A percentile compares a stretch with the other conserved stretches of the same genome.
These are phyloP conservation scores for Castanea crenata DNA, from an alignment of 306 rosid species.

Conservation along the genomic window DNA sequence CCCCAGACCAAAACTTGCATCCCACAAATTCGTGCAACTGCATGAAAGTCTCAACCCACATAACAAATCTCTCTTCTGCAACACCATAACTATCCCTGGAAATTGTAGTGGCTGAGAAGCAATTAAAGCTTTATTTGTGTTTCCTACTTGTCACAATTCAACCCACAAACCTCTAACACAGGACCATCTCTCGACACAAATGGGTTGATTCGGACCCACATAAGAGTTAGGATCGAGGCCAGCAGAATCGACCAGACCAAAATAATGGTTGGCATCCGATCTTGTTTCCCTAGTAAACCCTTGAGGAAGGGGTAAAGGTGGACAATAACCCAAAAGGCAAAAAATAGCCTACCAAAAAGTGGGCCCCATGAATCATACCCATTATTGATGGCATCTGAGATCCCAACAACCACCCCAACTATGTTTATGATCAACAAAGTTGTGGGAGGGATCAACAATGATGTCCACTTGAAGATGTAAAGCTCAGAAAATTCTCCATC, in stretches of 20 bases:
- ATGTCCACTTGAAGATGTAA: constrained; percentile 92
- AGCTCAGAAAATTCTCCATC: constrained; percentile 96
- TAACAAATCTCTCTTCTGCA: constrained; percentile 34
- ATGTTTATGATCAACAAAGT: constrained; percentile 77
- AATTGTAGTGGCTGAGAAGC: constrained; percentile 20
- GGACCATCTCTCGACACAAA: constrained; percentile 82
- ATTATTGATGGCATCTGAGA: constrained; percentile 89
- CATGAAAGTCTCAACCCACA: constrained; percentile 13
- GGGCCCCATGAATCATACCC: constrained; percentile 99
- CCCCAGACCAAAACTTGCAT: constrained; percentile 50
- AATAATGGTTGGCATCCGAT: constrained; percentile 81
- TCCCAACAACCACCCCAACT: constrained; percentile 80
- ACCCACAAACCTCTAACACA: constrained; percentile 79
- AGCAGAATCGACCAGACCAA: constrained; percentile 92
- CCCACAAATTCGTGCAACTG: constrained; percentile 33
- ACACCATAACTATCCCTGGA: not conserved
- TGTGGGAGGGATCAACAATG: constrained; percentile 78
- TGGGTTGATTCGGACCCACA: constrained; percentile 94
- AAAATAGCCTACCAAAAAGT: constrained; percentile 88
- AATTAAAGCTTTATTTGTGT: constrained; percentile 36
- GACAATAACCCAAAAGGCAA: constrained; percentile 88
- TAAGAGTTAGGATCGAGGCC: constrained; percentile 81
- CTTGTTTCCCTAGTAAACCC: constrained; percentile 83
- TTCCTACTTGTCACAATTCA: constrained; percentile 63
- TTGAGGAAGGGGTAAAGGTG: constrained; percentile 97